Conservation (phyloP, 1,139 yeast genomes). For the Zygosaccharomyces pseudobailii region DNA sequence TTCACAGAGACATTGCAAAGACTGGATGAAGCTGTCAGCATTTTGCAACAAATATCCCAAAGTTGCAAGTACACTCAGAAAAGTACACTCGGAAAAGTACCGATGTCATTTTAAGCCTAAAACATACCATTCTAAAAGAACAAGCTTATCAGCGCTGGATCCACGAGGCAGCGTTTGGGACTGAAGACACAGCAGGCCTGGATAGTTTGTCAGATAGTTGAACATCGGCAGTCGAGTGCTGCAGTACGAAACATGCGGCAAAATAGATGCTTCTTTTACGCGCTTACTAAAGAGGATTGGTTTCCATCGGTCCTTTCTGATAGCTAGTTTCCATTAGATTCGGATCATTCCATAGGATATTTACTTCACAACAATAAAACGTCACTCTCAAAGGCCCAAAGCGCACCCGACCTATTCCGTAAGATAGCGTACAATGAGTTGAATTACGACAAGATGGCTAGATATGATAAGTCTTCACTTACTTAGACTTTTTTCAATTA, state of each 20-base stretch:
- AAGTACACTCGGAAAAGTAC: conserved; percentile 10
- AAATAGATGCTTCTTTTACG: conserved; percentile 7
- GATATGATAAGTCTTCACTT: no score
- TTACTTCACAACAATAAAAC: conserved; percentile 4
- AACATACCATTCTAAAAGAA: conserved; percentile 5
- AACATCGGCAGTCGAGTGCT: not conserved
- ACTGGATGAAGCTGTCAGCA: conserved; percentile 6
- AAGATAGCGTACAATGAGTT: not conserved
- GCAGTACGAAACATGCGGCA: conserved; percentile 3
- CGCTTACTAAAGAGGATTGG: conserved; percentile 7
- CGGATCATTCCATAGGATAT: conserved; percentile 6
- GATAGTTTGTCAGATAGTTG: not conserved
- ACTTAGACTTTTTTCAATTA: no score
- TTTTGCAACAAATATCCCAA: conserved; percentile 2
- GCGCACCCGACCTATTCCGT: not conserved
- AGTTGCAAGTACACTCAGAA: conserved; percentile 3
- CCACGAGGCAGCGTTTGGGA: conserved; percentile 7
- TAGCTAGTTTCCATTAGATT: conserved; percentile 7
- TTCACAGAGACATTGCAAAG: conserved; percentile 9
- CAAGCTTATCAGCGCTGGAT: conserved; percentile 8
- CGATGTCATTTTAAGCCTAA: conserved; percentile 6
- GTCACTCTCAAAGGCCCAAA: not conserved
- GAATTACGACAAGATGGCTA: no score
- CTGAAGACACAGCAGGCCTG: conserved; percentile 1
- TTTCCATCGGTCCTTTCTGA: conserved; percentile 5